Evolutionary conservation across 2,329 filamentous ascomycete genomes (phyloP).

Genomic region (Xylariomycetidae sp.): DNA sequence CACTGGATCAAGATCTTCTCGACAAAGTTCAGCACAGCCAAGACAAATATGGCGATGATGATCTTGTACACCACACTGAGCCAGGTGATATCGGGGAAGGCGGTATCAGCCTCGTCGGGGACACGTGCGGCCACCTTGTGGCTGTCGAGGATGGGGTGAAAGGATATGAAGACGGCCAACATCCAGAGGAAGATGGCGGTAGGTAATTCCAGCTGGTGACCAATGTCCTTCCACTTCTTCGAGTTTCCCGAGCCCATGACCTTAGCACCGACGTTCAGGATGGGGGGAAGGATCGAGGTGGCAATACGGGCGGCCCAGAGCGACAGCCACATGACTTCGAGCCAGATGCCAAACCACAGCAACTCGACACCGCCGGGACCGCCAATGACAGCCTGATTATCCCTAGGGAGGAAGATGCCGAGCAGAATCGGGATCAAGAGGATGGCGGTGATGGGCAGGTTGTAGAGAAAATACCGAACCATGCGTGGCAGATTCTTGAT

Average conservation of each 20-base stretch:
- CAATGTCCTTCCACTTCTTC: slow-evolving; percentile 92
- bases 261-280: slow-evolving; percentile 54
- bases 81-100: slow-evolving; percentile 57
- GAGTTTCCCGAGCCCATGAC: slow-evolving; percentile 76
- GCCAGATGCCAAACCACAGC: slow-evolving; percentile 92
- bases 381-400: slow-evolving; percentile 46
- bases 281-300: slow-evolving; percentile 44
- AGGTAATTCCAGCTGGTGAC: slow-evolving; percentile 77
- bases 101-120: slow-evolving; percentile 36
- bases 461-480: slow-evolving; percentile 70
- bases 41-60: slow-evolving; percentile 78
- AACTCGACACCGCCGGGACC: slow-evolving; percentile 70
- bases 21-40: slow-evolving; percentile 72
- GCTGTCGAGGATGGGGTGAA: slow-evolving; percentile 71
- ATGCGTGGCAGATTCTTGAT: slow-evolving; percentile 50
- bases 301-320: slow-evolving; percentile 70
- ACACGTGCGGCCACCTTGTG: slow-evolving; percentile 38
- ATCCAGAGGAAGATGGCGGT: slow-evolving; percentile 89
- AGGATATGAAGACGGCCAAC: slow-evolving; percentile 80
- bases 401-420: slow-evolving; percentile 50
- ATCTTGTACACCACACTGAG: slow-evolving; percentile 78
- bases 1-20: slow-evolving; percentile 95
- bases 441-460: slow-evolving; percentile 58
- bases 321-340: slow-evolving; percentile 88
- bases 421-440: slow-evolving; percentile 65